A percentile compares a stretch with the other conserved stretches of the same genome.
phyloP scores from a whole-genome alignment of 176 grass and related monocot genomes.

The sorghum (Sorghum bicolor) region Sorghum_bicolor_NCBIv3 NC_012870.2:1399001-1399500 shows the following conservation, averaged over 20 bases:
- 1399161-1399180: background rate
- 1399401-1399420: background rate
- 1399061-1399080: no score
- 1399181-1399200: background rate
- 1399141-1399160: background rate
- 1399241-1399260: background rate
- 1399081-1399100: no score
- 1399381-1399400: background rate
- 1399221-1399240: background rate
- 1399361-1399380: background rate
- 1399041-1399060: no score
- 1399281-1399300: background rate
- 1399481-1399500: background rate
- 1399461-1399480: background rate
- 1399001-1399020: background rate
- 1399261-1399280: background rate
- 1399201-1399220: background rate
- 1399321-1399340: background rate
- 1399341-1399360: background rate
- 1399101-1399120: no score
- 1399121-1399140: background rate
- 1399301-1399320: background rate
- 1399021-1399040: background rate
- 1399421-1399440: background rate
- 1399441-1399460: background rate